Evolutionary conservation across 2,329 filamentous ascomycete genomes (phyloP), one percentile per base, ranked within the genome.

Genomic region (Botrytis galanthina): DNA sequence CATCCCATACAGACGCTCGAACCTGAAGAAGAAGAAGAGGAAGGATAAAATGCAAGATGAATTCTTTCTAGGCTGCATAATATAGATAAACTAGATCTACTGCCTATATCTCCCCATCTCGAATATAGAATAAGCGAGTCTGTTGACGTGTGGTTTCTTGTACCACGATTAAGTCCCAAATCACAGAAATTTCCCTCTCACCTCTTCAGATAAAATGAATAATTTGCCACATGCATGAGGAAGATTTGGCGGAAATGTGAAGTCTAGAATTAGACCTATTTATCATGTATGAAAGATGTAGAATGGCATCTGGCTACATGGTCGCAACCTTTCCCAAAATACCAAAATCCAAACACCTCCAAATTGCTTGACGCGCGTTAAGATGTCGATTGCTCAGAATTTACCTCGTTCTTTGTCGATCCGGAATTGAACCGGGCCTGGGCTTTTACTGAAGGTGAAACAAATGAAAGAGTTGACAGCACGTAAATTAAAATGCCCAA

Each of bases 341-440:
- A 16, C 16, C 42, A 44, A 7, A 44, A 18, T 44, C 16, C 42
- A 44, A 20, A 16, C 42, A 44, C 42, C 42, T 44, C 16, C 42
- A 44, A 18, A 44, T 5, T 44, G 16, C 42, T 18, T 44, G 42
- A 44, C 42, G 16, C 7, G 18, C 16, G 42, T 18, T 2, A 7
- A 18, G 5, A 44, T 18, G 6, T 18, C 18, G 18, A 44, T 44
- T 20, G 48, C 48, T 7, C 48, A n/a, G 26, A n/a, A 1, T 3
- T 2, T 7, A 1, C 5, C 48, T 16, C n/a, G 10, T 7, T 16
- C 26, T 54, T n/a, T 54, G 2, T n/a, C 2, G 48, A 54, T 4
- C 0, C 5, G 0, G 12, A n/a, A n/a, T n/a, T 16, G 5, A 18
- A 54, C 12, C 2, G 16, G 0, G 12, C n/a, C 5, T 7, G n/a